phyloP scores from a whole-genome alignment of 352 stramenopile genomes.

The Phytophthora cryptogea region DNA sequence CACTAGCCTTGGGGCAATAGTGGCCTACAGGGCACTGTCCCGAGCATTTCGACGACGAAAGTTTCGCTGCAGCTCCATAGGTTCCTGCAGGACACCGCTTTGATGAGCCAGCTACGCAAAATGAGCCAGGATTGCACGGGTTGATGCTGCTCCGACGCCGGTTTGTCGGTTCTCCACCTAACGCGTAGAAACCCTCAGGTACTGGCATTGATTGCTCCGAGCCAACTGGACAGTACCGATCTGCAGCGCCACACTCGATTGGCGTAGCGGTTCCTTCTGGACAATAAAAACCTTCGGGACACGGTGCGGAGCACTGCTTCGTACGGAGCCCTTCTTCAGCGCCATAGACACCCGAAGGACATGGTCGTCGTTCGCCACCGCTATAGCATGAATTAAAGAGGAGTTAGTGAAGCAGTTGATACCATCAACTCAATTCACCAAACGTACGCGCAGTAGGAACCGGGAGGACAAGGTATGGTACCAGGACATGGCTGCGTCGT shows the following conservation, averaged over 20 bases:
- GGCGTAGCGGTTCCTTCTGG: constrained; percentile 40
- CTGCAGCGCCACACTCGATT: constrained; percentile 44
- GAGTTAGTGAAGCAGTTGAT: constrained; percentile 2
- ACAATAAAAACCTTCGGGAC: constrained; percentile 71
- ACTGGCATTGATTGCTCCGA: constrained; percentile 36
- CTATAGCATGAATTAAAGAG: constrained; percentile 24
- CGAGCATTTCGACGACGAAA: constrained; percentile 43
- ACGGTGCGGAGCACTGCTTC: constrained; percentile 54
- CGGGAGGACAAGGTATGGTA: constrained; percentile 42
- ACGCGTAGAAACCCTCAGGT: constrained; percentile 49
- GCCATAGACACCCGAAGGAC: constrained; percentile 70
- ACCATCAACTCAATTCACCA: background rate
- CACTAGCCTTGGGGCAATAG: constrained; percentile 53
- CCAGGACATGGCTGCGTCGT: constrained; percentile 49
- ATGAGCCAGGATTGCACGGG: constrained; percentile 58
- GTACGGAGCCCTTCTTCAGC: constrained; percentile 39
- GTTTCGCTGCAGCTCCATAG: constrained; percentile 39
- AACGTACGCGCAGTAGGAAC: constrained; percentile 71
- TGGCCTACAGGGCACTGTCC: constrained; percentile 57
- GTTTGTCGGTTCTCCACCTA: constrained; percentile 28
- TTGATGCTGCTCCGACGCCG: constrained; percentile 29
- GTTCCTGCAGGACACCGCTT: constrained; percentile 53
- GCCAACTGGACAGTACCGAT: constrained; percentile 67
- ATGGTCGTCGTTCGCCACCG: constrained; percentile 39
- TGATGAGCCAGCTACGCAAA: constrained; percentile 51